These are phyloP conservation scores for Haberlea rhodopensis DNA, from an alignment of 257 asterid species.

Conservation along the genomic window DNA sequence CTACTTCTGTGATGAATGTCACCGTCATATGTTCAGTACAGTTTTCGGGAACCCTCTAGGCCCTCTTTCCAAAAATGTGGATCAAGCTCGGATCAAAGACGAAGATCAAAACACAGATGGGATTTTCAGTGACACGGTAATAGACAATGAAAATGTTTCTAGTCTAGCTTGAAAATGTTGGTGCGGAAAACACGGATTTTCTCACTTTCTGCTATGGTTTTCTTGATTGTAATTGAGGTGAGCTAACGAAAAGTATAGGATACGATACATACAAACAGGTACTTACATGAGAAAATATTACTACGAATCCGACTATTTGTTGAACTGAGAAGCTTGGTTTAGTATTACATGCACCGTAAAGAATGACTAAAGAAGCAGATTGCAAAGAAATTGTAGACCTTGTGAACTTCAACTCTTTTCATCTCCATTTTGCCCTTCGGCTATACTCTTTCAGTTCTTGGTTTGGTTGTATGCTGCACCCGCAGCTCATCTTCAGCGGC, in stretches of 20 bases:
- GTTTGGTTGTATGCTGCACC: no score
- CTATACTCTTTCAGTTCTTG: no score
- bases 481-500: no score
- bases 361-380: no score
- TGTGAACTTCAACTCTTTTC: not conserved
- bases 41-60: constrained; percentile 79
- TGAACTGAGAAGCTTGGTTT: not conserved
- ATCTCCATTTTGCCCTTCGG: not conserved
- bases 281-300: not conserved
- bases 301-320: not conserved
- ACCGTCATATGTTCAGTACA: constrained; percentile 57
- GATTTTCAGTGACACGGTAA: constrained; percentile 23
- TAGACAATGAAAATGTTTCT: not conserved
- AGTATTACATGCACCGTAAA: not conserved
- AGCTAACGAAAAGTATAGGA: not conserved
- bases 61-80: constrained; percentile 42
- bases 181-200: not conserved
- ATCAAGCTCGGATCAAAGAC: constrained; percentile 25
- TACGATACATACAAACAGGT: not conserved
- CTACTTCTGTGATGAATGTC: constrained; percentile 82
- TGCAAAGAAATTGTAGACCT: not conserved
- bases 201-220: not conserved
- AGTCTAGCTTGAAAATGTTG: not conserved
- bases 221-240: not conserved
- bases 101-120: constrained; percentile 33